Evolutionary conservation across 2,329 filamentous ascomycete species (phyloP), one percentile per base, ranked within the genome.

Genomic region (Claviceps sp.): DNA sequence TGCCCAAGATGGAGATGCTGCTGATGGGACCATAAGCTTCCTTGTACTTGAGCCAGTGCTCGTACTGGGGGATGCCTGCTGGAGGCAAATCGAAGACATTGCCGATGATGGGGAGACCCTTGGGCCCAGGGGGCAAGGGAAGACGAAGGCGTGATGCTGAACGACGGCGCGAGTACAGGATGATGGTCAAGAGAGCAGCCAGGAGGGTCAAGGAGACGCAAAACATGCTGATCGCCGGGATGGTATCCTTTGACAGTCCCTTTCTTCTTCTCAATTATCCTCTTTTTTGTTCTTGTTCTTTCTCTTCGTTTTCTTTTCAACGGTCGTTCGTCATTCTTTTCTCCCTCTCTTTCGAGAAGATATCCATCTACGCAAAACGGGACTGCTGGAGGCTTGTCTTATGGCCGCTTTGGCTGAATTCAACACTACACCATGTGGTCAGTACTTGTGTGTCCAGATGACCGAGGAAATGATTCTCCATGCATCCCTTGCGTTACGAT

Each of bases 11-110:
- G 0, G 63, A 70, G 16, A 72, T 48, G 11, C 68, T 64, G 43
- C 61, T 63, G 1, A 63, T 57, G 1, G 63, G 73, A 83, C 87
- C 68, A 18, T 54, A 56, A 0, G 38, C 7, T 1, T 51, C 47
- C 26, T 55, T 55, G 34, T 51, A 44, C 34, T 47, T 46, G 2
- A 56, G 37, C 51, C 53, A 55, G 37, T 56, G 53, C 22, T 48
- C 8, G 24, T 38, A 51, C 14, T 55, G 46, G 7, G 42, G 45
- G 1, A 14, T 22, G 4, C 40, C 53, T 6, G 16, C 7, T 4
- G 51, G 51, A 6, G 54, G 53, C 5, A 56, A 18, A 18, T 47
- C 48, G 7, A 43, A 26, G 41, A 57, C 2, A 26, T 53, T 55
- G 13, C 56, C 54, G 3, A 57, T 8, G 5, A 57, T 5, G 1